Percentiles rank a stretch among this genome's conserved stretches.
Conservation (phyloP, 805 yeast genomes). For the Saccharomycopsis sp. region DNA sequence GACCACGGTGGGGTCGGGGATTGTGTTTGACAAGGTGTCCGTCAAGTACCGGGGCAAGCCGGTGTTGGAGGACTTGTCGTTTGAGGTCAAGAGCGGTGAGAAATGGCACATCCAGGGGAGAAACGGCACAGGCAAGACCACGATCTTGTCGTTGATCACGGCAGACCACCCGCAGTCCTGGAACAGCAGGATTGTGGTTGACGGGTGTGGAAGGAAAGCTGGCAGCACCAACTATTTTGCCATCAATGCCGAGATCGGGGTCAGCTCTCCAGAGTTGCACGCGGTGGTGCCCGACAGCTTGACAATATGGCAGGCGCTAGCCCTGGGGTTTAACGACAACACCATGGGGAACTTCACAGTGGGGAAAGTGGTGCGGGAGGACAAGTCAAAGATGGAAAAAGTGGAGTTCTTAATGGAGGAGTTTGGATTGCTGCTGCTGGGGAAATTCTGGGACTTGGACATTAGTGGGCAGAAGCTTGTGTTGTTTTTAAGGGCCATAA, state of each 20-base stretch:
- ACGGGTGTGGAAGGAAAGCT: conserved; percentile 60
- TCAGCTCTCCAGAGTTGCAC: conserved; percentile 88
- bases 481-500: conserved; percentile 65
- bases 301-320: conserved; percentile 46
- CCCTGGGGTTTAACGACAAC: conserved; percentile 47
- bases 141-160: conserved; percentile 71
- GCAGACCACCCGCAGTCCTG: conserved; percentile 98
- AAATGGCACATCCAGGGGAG: conserved; percentile 85
- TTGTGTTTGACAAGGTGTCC: conserved; percentile 53
- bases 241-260: conserved; percentile 71
- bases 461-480: conserved; percentile 73
- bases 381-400: not conserved
- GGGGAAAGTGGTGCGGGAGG: conserved; percentile 1
- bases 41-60: conserved; percentile 58
- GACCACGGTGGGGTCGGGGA: conserved; percentile 8
- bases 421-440: conserved; percentile 32
- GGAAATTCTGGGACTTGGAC: conserved; percentile 44
- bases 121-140: conserved; percentile 92
- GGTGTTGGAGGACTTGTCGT: conserved; percentile 48
- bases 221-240: conserved; percentile 73
- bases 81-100: conserved; percentile 64
- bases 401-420: conserved; percentile 35
- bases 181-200: conserved; percentile 56
- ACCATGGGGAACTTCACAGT: conserved; percentile 5
- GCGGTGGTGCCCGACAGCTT: conserved; percentile 62